Percentiles rank a stretch among this genome's conserved stretches.
Conservation (phyloP, 2,329 filamentous ascomycete species). For the Trichoderma lentiforme region DNA sequence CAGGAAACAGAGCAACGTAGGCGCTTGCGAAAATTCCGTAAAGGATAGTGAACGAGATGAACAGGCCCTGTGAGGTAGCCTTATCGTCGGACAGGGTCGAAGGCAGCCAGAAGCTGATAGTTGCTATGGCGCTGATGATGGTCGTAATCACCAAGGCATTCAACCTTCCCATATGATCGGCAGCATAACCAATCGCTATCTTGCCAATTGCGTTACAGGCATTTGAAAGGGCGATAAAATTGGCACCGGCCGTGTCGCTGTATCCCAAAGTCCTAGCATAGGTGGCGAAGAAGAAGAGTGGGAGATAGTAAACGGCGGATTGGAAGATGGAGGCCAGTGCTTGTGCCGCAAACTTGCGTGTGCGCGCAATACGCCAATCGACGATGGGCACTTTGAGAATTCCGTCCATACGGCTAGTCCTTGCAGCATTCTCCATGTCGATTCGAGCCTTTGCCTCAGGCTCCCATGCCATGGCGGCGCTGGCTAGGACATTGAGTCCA, state of each 20-base stretch:
- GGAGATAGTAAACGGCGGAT: slow-evolving; percentile 7
- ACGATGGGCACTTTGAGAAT: background rate
- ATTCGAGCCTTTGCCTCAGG: background rate
- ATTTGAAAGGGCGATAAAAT: slow-evolving; percentile 3
- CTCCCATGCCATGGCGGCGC: background rate
- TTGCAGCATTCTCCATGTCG: background rate
- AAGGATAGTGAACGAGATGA: background rate
- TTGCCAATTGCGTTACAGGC: slow-evolving; percentile 3
- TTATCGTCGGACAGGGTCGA: background rate
- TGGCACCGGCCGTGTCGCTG: slow-evolving; percentile 7
- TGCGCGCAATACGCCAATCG: background rate
- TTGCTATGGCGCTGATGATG: background rate
- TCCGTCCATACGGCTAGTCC: background rate
- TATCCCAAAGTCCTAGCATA: slow-evolving; percentile 4
- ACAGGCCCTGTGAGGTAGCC: background rate
- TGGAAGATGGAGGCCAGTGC: slow-evolving; percentile 1
- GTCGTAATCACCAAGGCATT: background rate
- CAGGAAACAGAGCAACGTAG: background rate
- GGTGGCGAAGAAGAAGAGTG: slow-evolving; percentile 10
- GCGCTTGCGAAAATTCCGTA: slow-evolving; percentile 7
- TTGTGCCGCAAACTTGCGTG: slow-evolving; percentile 4
- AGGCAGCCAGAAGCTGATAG: slow-evolving; percentile 1
- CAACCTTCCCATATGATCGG: background rate
- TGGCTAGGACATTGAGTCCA: background rate
- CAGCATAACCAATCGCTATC: slow-evolving; percentile 3